phyloP scores from a whole-genome alignment of 306 rosid genomes.

The Cicer bijugum region DNA sequence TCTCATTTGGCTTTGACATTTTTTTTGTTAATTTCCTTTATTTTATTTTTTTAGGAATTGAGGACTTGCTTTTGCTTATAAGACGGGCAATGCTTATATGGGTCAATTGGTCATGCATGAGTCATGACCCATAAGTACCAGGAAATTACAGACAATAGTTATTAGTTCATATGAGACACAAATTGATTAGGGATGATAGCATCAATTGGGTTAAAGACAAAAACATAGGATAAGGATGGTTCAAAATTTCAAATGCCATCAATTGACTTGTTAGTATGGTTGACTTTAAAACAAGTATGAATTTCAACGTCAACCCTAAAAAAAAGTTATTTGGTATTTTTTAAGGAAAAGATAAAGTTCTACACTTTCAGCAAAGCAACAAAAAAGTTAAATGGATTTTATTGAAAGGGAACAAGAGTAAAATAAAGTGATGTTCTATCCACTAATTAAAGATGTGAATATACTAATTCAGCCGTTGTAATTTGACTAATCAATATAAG shows the following conservation, averaged over 20 bases:
- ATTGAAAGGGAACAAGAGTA: too few relatives aligned
- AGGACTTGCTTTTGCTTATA: neutral
- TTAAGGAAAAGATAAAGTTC: too few relatives aligned
- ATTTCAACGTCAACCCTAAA: constrained; percentile 33
- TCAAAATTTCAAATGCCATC: constrained; percentile 20
- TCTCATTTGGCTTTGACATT: neutral
- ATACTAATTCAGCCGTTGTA: too few relatives aligned
- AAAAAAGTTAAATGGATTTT: too few relatives aligned
- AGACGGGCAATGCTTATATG: neutral
- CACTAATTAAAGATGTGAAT: too few relatives aligned
- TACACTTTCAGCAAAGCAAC: too few relatives aligned
- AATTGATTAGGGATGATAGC: neutral
- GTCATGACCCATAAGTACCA: neutral
- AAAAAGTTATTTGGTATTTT: neutral
- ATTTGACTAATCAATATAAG: too few relatives aligned
- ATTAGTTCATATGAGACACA: neutral
- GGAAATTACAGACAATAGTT: neutral
- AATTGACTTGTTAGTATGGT: constrained; percentile 17
- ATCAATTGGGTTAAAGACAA: constrained; percentile 25
- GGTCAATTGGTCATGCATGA: neutral
- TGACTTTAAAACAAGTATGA: constrained; percentile 33
- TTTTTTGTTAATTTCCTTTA: neutral
- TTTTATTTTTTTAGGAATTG: neutral
- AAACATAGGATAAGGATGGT: neutral
- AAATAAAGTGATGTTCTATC: too few relatives aligned